A percentile compares a stretch with the other conserved stretches of the same genome.
These are phyloP conservation scores for sunflower (Helianthus annuus) DNA, from an alignment of 129 eudicot genomes.

Conservation along the genomic window HanXRQr2.0-SUNRISE NC_035438.2:96705025-96705524, in stretches of 20 bases:
- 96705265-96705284: conserved; percentile 92
- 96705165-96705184: conserved; percentile 81
- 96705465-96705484: neutral
- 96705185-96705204: conserved; percentile 93
- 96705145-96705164: neutral
- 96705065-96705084: neutral
- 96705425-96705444: neutral
- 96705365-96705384: neutral
- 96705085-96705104: neutral
- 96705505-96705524: neutral
- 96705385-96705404: too few relatives aligned
- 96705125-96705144: neutral
- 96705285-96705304: conserved; percentile 78
- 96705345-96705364: conserved; percentile 40
- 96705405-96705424: too few relatives aligned
- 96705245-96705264: conserved; percentile 88
- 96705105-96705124: neutral
- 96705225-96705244: conserved; percentile 97
- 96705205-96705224: conserved; percentile 98
- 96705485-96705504: neutral
- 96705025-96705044: conserved; percentile 99
- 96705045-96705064: conserved; percentile 53
- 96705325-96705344: conserved; percentile 84
- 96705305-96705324: conserved; percentile 64
- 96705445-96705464: neutral